Conservation (phyloP, 1,139 yeast genomes). For the Yamadazyma atmosphaerica region DNA sequence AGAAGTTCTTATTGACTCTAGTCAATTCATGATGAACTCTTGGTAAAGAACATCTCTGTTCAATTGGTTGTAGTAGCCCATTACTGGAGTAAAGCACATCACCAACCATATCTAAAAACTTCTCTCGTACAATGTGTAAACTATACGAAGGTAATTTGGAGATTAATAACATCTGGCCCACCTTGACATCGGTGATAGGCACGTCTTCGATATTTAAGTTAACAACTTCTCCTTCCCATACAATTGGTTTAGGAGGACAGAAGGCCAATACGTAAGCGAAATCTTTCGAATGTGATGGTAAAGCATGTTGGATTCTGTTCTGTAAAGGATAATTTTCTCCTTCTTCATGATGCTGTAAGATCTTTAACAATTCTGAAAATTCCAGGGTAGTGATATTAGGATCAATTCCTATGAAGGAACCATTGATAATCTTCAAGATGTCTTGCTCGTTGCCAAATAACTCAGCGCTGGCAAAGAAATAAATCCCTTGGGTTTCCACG, state of each 20-base stretch:
- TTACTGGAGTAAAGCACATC: conserved; percentile 50
- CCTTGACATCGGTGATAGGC: conserved; percentile 52
- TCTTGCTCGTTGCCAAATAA: conserved; percentile 47
- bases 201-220: conserved; percentile 51
- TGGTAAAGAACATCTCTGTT: conserved; percentile 70
- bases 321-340: conserved; percentile 18
- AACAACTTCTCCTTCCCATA: conserved; percentile 86
- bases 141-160: conserved; percentile 46
- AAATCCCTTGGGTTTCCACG: conserved; percentile 73
- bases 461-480: conserved; percentile 67
- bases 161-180: conserved; percentile 71
- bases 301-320: conserved; percentile 16
- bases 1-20: conserved; percentile 65
- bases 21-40: conserved; percentile 75
- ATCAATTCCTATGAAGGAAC: conserved; percentile 44
- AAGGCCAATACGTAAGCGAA: conserved; percentile 70
- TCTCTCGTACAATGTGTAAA: conserved; percentile 36
- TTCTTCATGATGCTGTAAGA: conserved; percentile 19
- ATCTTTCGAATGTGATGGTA: conserved; percentile 29
- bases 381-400: conserved; percentile 26
- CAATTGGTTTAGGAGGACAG: conserved; percentile 80
- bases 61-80: conserved; percentile 40
- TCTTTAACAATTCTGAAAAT: conserved; percentile 32
- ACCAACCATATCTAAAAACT: conserved; percentile 52
- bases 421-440: conserved; percentile 43